Evolutionary conservation across 305 asterid genomes (phyloP).

Genomic region (Solanum hybrid): DNA sequence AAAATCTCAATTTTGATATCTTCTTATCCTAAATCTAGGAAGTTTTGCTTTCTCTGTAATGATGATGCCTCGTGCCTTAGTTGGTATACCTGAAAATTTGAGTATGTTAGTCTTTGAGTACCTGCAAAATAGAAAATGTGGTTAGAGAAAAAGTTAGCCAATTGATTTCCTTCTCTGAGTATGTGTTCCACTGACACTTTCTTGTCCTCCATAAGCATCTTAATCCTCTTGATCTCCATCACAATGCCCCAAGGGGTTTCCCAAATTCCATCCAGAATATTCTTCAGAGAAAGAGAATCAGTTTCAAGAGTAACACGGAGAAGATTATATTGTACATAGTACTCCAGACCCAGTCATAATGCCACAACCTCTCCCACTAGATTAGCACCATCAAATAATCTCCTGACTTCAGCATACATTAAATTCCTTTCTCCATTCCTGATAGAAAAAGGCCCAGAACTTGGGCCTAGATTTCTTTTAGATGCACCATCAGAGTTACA

Average conservation of each 20-base stretch:
- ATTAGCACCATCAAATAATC: neutral
- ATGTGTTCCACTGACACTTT: neutral
- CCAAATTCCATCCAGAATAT: neutral
- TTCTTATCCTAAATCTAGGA: neutral
- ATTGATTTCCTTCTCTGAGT: neutral
- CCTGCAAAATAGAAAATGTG: neutral
- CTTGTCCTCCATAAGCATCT: neutral
- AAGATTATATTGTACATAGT: too few relatives aligned
- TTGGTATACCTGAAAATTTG: neutral
- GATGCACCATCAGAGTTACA: neutral
- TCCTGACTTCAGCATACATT: neutral
- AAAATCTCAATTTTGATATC: neutral
- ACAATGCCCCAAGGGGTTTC: neutral
- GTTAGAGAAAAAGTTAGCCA: neutral
- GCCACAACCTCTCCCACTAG: neutral
- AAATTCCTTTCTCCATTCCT: neutral
- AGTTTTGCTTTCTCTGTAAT: neutral
- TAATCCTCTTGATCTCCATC: neutral
- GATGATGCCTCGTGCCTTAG: neutral
- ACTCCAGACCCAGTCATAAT: neutral
- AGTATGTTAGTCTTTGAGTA: neutral
- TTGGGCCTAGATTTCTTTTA: neutral
- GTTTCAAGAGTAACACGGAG: neutral
- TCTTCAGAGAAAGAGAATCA: neutral
- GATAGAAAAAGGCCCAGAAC: neutral